phyloP scores from a whole-genome alignment of 179 eudicot genomes.

The Amaranthus tricolor region DNA sequence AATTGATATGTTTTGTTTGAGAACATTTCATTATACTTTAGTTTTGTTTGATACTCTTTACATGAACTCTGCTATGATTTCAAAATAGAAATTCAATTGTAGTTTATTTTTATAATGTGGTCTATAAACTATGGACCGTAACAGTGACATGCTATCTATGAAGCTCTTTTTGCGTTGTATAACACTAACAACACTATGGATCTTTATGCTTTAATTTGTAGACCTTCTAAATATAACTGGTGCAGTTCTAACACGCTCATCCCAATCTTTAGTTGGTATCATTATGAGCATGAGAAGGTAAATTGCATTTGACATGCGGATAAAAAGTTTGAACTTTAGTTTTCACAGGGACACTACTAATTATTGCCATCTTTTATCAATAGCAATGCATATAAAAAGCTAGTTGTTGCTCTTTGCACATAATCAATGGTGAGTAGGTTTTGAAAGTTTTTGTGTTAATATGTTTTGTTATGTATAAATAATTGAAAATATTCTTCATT shows the following conservation, averaged over 20 bases:
- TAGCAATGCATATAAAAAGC: conserved; percentile 95
- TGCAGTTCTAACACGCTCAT: conserved; percentile 97
- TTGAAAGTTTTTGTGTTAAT: too few species aligned
- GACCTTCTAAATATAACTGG: conserved; percentile 74
- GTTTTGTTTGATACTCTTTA: neutral
- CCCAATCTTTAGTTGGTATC: conserved; percentile 96
- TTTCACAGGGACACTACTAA: neutral
- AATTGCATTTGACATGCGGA: neutral
- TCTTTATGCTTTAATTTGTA: conserved; percentile 76
- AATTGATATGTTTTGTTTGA: too few species aligned
- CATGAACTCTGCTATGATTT: neutral
- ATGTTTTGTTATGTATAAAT: too few species aligned
- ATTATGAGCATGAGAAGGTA: conserved; percentile 99
- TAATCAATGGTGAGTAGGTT: conserved; percentile 46
- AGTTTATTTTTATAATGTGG: neutral
- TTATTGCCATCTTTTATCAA: conserved; percentile 24
- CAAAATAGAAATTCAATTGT: neutral
- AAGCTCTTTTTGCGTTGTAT: conserved; percentile 70
- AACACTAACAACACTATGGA: conserved; percentile 80
- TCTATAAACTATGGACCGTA: conserved; percentile 20
- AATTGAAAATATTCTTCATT: too few species aligned
- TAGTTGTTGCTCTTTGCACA: conserved; percentile 89
- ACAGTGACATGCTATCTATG: conserved; percentile 86
- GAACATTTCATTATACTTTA: too few species aligned
- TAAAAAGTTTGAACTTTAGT: neutral